Conservation (phyloP, 345 rosid species). For the Leavenworthia alabamica region DNA sequence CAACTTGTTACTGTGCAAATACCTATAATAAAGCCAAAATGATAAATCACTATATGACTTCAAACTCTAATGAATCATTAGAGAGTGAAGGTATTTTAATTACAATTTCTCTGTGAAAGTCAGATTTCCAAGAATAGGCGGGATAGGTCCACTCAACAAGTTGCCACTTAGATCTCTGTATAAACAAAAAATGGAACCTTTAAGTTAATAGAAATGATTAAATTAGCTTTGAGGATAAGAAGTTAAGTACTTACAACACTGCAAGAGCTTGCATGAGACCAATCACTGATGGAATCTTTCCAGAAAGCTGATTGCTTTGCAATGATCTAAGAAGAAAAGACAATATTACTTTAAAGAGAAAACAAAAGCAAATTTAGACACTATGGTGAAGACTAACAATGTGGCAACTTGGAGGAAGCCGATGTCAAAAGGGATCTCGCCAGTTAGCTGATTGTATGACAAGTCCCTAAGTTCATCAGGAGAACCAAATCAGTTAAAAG, state of each 20-base stretch:
- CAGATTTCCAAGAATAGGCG: conserved; percentile 85
- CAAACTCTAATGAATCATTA: not conserved
- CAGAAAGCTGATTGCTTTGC: conserved; percentile 82
- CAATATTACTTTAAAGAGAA: not conserved
- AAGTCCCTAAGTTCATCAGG: conserved; percentile 55
- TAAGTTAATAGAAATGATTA: not conserved
- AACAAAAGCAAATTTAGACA: not conserved
- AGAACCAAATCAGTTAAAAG: not conserved
- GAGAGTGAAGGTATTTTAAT: not conserved
- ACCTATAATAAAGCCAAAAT: conserved; percentile 39
- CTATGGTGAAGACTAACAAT: conserved; percentile 43
- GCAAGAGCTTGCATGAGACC: conserved; percentile 99
- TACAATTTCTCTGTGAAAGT: conserved; percentile 91
- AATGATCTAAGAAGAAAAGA: conserved; percentile 51
- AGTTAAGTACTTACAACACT: conserved; percentile 62
- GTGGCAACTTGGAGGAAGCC: conserved; percentile 99
- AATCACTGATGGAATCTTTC: conserved; percentile 86
- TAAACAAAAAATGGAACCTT: not conserved
- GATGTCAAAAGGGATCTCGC: conserved; percentile 92
- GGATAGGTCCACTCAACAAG: conserved; percentile 75
- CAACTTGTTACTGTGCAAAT: conserved; percentile 75
- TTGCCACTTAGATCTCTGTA: conserved; percentile 87
- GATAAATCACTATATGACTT: not conserved
- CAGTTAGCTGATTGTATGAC: conserved; percentile 82
- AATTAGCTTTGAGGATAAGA: not conserved